Evolutionary conservation across 306 rosid species (phyloP), one percentile per base, ranked within the genome.

Genomic region (Albizia julibrissin): DNA sequence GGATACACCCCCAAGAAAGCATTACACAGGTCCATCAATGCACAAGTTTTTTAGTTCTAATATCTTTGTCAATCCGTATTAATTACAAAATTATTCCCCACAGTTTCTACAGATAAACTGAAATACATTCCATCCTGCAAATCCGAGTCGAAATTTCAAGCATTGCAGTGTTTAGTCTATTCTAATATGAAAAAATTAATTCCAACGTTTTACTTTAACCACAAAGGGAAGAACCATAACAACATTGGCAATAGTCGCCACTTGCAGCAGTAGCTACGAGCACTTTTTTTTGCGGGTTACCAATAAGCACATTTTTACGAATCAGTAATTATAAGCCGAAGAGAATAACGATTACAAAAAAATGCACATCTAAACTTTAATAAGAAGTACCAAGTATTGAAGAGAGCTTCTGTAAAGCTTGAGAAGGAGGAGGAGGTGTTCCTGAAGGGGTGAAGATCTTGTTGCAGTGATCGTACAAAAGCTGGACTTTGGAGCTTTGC

Each of bases 391-490:
- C 99, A 70, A 95, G 66, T 61, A 92, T 83, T 68, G 96, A 85
- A 88, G 87, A 83, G 46, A 93, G 92, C 75, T 85, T 88, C 26
- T 72, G 86, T 83, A 90, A 37, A 24, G 87, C 80, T 42, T 85
- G 90, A 29, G 96, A 80, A 16, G 92, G 75, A 26, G 92, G 90
- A 54, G 87, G 80, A 75, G 86, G 80, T 62, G 81, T 27, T 81
- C 81, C 85, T 1, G 92, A 85, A 77, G 92, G 90, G 4, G 91
- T 80, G 75, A 93, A 92, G 50, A 75, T 83, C 62, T 43, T 79
- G 64, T 82, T 90, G 83, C 99, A 95, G 82, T 92, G 92, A 21
- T 91, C 93, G 73, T 92, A 89, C 70, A 93, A 84, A 72, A 79
- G 75, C 84, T 95, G 94, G 69, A 93, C 85, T 86, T 92, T 91